Evolutionary conservation across 345 rosid genomes (phyloP), one percentile per base, ranked within the genome.

Genomic region (Pistacia integerrima): DNA sequence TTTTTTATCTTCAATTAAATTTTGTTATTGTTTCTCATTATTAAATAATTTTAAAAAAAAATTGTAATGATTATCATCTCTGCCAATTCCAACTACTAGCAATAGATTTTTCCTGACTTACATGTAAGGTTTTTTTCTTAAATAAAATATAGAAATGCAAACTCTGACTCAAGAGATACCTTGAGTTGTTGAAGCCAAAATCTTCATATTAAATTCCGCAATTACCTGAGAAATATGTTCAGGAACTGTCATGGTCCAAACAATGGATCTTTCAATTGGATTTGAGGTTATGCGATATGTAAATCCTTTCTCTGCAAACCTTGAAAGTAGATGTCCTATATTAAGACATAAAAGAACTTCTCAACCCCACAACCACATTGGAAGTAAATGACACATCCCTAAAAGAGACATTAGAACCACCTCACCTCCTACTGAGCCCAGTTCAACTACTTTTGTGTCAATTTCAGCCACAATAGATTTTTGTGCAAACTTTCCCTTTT

Each of bases 301-400:
- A 83, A 92, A 81, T 77, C 97, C 94, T 81, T 96, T 96, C 58
- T 96, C 98, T 54, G 92, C 81, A 78, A 96, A 92, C 83, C 90
- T 88, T 64, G 94, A 84, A 65, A 96, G 94, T 80, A 93, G 85
- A 85, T 86, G 92, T 58, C 98, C 99, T 96, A 82, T 62, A 84
- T 66, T 68, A 73, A 79, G 52, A 72, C 75, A 81, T 73, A 68
- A 41, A 59, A 73, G 78, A 73, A 62, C 57, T 76, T 79, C 71
- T 78, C 83, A 82, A 73, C 70, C 76, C 65, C 60, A 77, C 44
- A 44, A 66, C 51, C 64, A 63, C 51, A 51, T 68, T 22, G 64
- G 33, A 56, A 54, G 49, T 33, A 74, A 74, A 67, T 55, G 52
- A 63, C 73, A 46, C 49, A 51, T 44, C 49, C 62, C 56, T 25